phyloP scores from a whole-genome alignment of 306 rosid genomes.

The Abrus precatorius region DNA sequence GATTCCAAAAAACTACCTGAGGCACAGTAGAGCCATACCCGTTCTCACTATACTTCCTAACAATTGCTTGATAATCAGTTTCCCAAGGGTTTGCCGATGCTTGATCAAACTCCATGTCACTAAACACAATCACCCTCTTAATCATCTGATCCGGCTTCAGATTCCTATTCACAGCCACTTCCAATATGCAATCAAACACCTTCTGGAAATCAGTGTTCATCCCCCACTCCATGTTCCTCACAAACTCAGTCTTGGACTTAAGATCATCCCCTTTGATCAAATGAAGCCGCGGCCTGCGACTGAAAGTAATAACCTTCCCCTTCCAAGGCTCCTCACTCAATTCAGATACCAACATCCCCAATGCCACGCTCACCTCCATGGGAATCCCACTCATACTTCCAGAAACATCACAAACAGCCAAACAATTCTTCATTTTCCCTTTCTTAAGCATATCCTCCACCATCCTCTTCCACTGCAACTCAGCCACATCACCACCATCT shows the following conservation, averaged over 20 bases:
- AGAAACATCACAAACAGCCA: constrained; percentile 73
- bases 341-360: constrained; percentile 76
- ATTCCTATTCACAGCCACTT: constrained; percentile 68
- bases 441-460: constrained; percentile 59
- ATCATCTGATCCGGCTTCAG: constrained; percentile 68
- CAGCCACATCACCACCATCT: constrained; percentile 62
- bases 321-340: constrained; percentile 73
- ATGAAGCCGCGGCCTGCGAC: constrained; percentile 59
- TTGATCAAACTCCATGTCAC: constrained; percentile 80
- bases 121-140: constrained; percentile 71
- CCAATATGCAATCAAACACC: constrained; percentile 68
- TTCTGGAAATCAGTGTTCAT: constrained; percentile 65
- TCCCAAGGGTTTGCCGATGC: constrained; percentile 66
- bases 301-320: constrained; percentile 71
- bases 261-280: constrained; percentile 61
- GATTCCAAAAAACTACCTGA: constrained; percentile 80
- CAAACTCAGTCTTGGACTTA: constrained; percentile 51
- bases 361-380: constrained; percentile 69
- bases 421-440: constrained; percentile 63
- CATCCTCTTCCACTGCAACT: constrained; percentile 82
- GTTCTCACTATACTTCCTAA: constrained; percentile 58
- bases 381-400: constrained; percentile 64
- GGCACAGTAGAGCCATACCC: constrained; percentile 68
- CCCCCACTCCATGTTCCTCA: constrained; percentile 58
- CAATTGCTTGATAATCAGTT: constrained; percentile 71